Base-by-base conservation (phyloP, 2,329 filamentous ascomycete species). In the Tolypocladium cylindrosporum region DNA sequence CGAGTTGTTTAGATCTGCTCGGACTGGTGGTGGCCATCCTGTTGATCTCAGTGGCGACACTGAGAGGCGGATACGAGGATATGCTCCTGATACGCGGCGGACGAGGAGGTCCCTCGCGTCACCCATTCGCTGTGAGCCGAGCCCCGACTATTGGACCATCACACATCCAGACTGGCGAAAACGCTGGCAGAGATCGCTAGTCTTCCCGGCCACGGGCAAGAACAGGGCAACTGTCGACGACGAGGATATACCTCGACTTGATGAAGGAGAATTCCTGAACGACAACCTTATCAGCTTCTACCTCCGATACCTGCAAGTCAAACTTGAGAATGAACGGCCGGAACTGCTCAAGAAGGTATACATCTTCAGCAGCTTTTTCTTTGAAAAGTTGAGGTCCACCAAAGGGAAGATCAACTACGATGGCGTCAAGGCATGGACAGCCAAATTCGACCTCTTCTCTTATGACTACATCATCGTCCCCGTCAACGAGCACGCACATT, bases 281-380 rank as follows among this genome's bases (percentile, higher is more conserved):
- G 94, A 99, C 74, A 96, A 91, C 66, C 76, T 99, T 36, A 89
- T 99, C 63, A 86, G 84, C 55, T 97, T 97, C 69, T 96, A 95
- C 68, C 78, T 96, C 57, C 85, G 88, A 37, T 89, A 86, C 64
- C 75, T 93, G 7, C 85, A 92, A 67, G 75, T 81, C 58, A 73
- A 80, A 48, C 71, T 88, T 41, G 79, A 84, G 61, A 71, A 75
- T 43, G 75, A 79, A 13, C 77, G 79, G 2, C 79, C 83, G 0
- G 76, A 83, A 52, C 64, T 86, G 4, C 75, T 85, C 0, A 77
- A 83, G 59, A 84, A 85, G 55, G 84, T 96, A 4, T 90, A 95
- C 69, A 89, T 96, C 64, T 93, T 96, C 76, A 97, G 92, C 69
- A 94, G 90, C 0, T 96, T 91, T 72, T 97, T 97, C 72, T 97